Base-by-base conservation (phyloP, 2,329 filamentous ascomycete genomes). In the Ophiostoma australiae region DNA sequence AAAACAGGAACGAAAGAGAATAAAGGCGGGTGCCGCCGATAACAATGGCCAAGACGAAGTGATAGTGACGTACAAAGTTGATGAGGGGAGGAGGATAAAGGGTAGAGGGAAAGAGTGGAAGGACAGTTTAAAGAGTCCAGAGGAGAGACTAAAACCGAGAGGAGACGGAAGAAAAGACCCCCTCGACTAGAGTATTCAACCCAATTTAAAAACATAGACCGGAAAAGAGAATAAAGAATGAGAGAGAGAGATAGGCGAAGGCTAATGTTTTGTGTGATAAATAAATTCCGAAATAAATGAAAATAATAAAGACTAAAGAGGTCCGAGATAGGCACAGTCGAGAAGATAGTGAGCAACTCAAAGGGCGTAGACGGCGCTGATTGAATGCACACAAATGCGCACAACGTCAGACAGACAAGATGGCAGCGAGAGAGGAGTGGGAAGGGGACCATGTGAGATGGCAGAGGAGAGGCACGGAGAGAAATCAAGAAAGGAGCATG, bases 301-400 rank as follows among this genome's bases (percentile, higher is more conserved):
- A 44, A 35, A 37, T 70, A 70, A 44, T 27, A 44, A 71, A 41
- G 35, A 20, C 58, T 52, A 13, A 70, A 65, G 65, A 48, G 58
- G 63, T 69, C 70, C 70, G 70, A 73, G 70, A 72, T 69, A 72
- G 70, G 72, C 27, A 67, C 35, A 11, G 27, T 58, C n/a, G 23
- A 58, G n/a, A 27, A 17, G 52, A 15, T 61, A 61, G 58, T 61
- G 58, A 31, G 27, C 23, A 33, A 27, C 27, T 1, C 17, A 27
- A 27, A 61, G 13, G 55, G 55, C n/a, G 52, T 58, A 23, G 52
- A 48, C 44, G 44, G 17, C 44, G 44, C 20, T 20, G 44, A 48
- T 58, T 58, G 27, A 33, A 13, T 17, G 31, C 17, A 35, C 35
- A 27, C 33, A 66, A 66, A 58, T 15, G 52, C 39, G 31, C 33